Evolutionary conservation across 257 asterid species (phyloP).

Genomic region (Prunella vulgaris): DNA sequence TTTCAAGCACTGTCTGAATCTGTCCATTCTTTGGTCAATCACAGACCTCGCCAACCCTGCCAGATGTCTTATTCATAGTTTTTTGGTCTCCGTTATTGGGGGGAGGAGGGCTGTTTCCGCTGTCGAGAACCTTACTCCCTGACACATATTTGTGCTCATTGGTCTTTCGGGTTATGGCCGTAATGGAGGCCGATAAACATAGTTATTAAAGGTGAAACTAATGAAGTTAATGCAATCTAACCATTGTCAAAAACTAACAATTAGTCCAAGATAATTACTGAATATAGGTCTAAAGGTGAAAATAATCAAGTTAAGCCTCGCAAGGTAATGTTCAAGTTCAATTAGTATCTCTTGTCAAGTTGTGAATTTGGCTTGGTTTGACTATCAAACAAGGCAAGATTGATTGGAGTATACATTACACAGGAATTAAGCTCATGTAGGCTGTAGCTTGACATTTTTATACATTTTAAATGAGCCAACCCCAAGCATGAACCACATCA

Average conservation of each 20-base stretch:
- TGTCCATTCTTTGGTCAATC: too few relatives aligned
- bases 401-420: not conserved
- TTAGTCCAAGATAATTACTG: not conserved
- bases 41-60: too few relatives aligned
- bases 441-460: not conserved
- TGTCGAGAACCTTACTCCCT: too few relatives aligned
- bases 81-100: too few relatives aligned
- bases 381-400: not conserved
- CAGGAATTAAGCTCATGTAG: not conserved
- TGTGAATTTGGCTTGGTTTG: not conserved
- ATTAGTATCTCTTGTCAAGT: not conserved
- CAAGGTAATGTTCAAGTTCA: not conserved
- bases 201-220: too few relatives aligned
- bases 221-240: not conserved
- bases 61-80: too few relatives aligned
- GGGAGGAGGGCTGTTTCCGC: too few relatives aligned
- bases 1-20: too few relatives aligned
- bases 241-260: not conserved
- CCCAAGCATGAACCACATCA: not conserved
- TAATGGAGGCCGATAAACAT: too few relatives aligned
- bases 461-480: not conserved
- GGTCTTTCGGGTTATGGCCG: too few relatives aligned
- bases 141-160: too few relatives aligned
- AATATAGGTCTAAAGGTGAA: not conserved
- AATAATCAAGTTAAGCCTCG: not conserved